phyloP scores from a whole-genome alignment of 306 rosid species.

The Quercus wislizeni region DNA sequence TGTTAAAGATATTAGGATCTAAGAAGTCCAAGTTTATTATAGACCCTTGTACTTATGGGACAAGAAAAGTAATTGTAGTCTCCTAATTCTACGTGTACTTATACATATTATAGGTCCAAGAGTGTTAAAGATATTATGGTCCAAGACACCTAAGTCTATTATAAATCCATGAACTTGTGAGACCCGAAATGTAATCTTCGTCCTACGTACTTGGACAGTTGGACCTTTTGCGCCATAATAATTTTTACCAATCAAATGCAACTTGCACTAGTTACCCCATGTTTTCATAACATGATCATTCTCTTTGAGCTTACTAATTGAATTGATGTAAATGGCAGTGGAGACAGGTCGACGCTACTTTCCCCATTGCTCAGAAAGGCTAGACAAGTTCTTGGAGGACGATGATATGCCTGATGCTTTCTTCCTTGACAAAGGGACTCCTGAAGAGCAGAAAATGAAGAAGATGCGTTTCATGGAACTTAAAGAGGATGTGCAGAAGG shows the following conservation, averaged over 20 bases:
- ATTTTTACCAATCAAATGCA: constrained; percentile 1
- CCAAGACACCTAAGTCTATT: too few species aligned
- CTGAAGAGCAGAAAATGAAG: constrained; percentile 69
- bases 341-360: constrained; percentile 80
- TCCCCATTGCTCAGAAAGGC: constrained; percentile 91
- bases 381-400: constrained; percentile 70
- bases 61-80: too few species aligned
- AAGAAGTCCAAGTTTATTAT: too few species aligned
- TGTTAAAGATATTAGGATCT: too few species aligned
- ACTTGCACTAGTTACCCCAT: background rate
- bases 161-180: too few species aligned
- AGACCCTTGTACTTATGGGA: too few species aligned
- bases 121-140: too few species aligned
- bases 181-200: too few species aligned
- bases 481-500: constrained; percentile 81
- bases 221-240: too few species aligned
- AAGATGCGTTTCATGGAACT: constrained; percentile 79
- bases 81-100: too few species aligned
- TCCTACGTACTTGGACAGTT: too few species aligned
- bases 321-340: constrained; percentile 45
- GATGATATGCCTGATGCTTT: constrained; percentile 69
- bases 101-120: too few species aligned
- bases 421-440: constrained; percentile 65
- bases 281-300: background rate
- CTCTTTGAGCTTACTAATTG: constrained; percentile 7